Conservation (phyloP, 495 filamentous ascomycete genomes). For the Neurospora sp. region DNA sequence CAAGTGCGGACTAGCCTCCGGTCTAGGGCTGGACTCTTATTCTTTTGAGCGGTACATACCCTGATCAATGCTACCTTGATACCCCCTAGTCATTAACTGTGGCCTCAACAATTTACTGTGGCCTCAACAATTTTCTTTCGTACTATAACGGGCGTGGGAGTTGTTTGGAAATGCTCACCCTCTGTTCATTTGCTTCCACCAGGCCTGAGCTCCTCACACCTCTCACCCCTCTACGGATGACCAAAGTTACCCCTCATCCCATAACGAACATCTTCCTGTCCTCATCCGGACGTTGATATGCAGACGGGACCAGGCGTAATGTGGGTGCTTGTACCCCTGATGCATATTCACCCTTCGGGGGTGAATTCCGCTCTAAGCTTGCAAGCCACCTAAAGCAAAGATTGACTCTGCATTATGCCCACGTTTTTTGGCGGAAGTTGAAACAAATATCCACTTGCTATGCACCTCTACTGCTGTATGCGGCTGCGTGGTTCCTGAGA, state of each 20-base stretch:
- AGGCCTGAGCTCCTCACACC: background rate
- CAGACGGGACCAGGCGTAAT: background rate
- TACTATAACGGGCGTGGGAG: background rate
- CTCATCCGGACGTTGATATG: background rate
- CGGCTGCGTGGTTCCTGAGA: background rate
- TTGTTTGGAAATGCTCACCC: background rate
- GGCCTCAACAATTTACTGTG: background rate
- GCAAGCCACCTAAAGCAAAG: background rate
- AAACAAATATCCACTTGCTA: background rate
- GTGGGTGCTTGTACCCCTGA: background rate
- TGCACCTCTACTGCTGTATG: background rate
- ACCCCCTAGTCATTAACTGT: background rate
- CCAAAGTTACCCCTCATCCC: background rate
- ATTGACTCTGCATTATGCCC: background rate
- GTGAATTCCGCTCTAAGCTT: background rate
- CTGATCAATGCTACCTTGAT: background rate
- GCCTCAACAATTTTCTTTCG: background rate
- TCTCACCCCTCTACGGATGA: background rate
- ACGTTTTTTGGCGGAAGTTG: background rate
- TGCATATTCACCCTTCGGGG: background rate
- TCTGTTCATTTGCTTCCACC: background rate
- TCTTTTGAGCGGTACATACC: background rate
- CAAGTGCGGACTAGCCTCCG: background rate
- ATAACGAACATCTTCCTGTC: background rate
- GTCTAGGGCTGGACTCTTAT: background rate